Evolutionary conservation across 345 rosid genomes (phyloP).

Genomic region (Mercurialis annua): DNA sequence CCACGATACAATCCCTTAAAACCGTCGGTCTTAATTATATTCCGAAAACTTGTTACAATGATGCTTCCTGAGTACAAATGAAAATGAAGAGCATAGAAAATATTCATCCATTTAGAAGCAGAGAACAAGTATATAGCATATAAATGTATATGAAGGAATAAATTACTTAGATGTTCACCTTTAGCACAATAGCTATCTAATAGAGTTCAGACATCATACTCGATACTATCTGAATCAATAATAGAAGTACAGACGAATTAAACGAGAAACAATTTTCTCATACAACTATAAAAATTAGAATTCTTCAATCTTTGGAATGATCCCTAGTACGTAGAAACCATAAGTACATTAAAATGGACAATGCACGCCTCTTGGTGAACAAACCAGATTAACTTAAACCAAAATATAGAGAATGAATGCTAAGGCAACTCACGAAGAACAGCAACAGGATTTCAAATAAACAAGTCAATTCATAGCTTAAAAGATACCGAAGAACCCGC

Average conservation of each 20-base stretch:
- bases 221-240: not conserved
- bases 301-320: not conserved
- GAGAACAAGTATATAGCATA: constrained; percentile 10
- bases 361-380: not conserved
- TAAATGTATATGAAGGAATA: not conserved
- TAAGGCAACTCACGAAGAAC: not conserved
- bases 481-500: not conserved
- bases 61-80: constrained; percentile 54
- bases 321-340: not conserved
- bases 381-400: not conserved
- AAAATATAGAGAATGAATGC: not conserved
- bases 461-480: not conserved
- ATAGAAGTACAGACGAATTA: not conserved
- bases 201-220: not conserved
- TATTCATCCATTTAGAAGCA: constrained; percentile 9
- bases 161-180: not conserved
- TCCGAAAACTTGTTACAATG: constrained; percentile 61
- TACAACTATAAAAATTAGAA: not conserved
- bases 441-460: not conserved
- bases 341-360: not conserved
- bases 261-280: not conserved
- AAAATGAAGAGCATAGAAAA: constrained; percentile 8
- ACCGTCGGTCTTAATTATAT: constrained; percentile 68
- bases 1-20: constrained; percentile 85
- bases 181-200: not conserved